Evolutionary conservation across 345 rosid species (phyloP).

Genomic region (Populus tremula): DNA sequence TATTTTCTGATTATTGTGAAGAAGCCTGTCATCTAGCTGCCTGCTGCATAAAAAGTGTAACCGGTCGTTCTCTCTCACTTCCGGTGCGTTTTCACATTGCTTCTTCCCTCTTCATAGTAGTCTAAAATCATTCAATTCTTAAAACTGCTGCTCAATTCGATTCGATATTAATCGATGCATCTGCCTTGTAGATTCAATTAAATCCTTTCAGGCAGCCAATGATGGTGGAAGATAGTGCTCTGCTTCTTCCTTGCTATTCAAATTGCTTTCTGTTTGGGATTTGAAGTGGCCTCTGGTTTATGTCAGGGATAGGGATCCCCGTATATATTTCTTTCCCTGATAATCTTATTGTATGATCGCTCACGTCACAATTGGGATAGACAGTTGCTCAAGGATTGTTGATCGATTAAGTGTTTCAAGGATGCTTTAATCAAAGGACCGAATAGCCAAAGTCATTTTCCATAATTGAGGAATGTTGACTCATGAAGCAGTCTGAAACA

Average conservation of each 20-base stretch:
- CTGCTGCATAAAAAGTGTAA: slow-evolving; percentile 48
- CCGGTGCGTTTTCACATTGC: slow-evolving; percentile 40
- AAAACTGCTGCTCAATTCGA: slow-evolving; percentile 8
- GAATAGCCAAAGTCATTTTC: background rate
- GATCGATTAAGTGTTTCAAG: background rate
- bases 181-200: slow-evolving; percentile 56
- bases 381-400: background rate
- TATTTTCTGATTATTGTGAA: slow-evolving; percentile 92
- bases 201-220: slow-evolving; percentile 97
- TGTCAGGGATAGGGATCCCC: background rate
- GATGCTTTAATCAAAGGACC: background rate
- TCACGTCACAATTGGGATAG: background rate
- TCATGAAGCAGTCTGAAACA: background rate
- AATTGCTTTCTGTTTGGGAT: slow-evolving; percentile 85
- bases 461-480: background rate
- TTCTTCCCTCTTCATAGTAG: background rate
- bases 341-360: no score
- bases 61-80: slow-evolving; percentile 49
- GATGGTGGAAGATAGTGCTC: slow-evolving; percentile 64
- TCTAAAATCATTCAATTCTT: background rate
- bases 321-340: no score
- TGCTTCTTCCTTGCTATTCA: slow-evolving; percentile 84
- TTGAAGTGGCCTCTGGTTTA: slow-evolving; percentile 13
- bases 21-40: slow-evolving; percentile 92
- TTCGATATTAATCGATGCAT: slow-evolving; percentile 9